Percentiles rank a stretch among this genome's conserved stretches.
Evolutionary conservation across 768 basidiomycete species (phyloP).

Genomic region (Gymnopilus dilepis): DNA sequence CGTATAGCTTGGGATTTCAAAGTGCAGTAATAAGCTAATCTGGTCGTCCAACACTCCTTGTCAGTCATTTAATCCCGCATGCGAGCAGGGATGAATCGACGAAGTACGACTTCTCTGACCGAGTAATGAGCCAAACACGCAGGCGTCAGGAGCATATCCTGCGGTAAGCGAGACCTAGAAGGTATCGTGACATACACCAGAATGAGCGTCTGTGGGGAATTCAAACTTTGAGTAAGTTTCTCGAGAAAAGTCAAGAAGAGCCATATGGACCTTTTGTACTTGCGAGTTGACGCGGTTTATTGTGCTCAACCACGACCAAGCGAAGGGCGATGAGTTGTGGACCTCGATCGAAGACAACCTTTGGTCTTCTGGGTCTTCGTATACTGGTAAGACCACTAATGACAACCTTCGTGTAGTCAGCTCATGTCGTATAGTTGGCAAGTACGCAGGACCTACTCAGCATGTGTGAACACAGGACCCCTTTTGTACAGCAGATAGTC

Average conservation of each 20-base stretch:
- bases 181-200: slow-evolving; percentile 94
- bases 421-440: not conserved
- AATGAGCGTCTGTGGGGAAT: slow-evolving; percentile 77
- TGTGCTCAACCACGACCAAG: slow-evolving; percentile 97
- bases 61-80: slow-evolving; percentile 73
- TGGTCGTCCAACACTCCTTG: not conserved
- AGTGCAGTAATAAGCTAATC: no score
- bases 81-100: slow-evolving; percentile 88
- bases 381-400: slow-evolving; percentile 87
- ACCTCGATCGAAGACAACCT: slow-evolving; percentile 65
- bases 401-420: slow-evolving; percentile 68
- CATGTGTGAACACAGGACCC: slow-evolving; percentile 94
- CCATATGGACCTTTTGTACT: slow-evolving; percentile 84
- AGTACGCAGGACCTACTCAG: slow-evolving; percentile 68
- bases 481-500: slow-evolving; percentile 95
- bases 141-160: slow-evolving; percentile 64
- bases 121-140: slow-evolving; percentile 78
- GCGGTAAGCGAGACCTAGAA: slow-evolving; percentile 59
- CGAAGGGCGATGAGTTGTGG: slow-evolving; percentile 71
- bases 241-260: not conserved
- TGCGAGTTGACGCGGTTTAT: slow-evolving; percentile 96
- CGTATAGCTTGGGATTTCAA: no score
- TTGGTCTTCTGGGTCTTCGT: slow-evolving; percentile 81
- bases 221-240: not conserved
- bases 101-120: slow-evolving; percentile 81